A percentile compares a stretch with the other conserved stretches of the same genome.
These are phyloP conservation scores for Apiospora phragmitis DNA, from an alignment of 2,329 filamentous ascomycete species.

Conservation along the genomic window DNA sequence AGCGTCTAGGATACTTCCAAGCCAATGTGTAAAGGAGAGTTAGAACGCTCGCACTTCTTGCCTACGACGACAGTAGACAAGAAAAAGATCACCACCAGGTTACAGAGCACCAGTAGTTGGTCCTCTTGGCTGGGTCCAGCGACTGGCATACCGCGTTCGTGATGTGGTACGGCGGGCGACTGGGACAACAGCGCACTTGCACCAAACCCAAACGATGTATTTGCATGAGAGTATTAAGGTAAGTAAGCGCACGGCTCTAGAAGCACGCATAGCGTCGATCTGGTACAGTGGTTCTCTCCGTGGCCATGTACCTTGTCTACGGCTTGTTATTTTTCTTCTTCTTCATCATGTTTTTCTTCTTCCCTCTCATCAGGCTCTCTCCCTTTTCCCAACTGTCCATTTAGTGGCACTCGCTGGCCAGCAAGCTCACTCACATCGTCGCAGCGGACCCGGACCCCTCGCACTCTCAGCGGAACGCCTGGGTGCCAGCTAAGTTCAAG, in stretches of 20 bases:
- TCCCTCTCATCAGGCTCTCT: background rate
- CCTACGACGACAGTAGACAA: slow-evolving; percentile 10
- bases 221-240: slow-evolving; percentile 16
- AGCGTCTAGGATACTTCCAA: slow-evolving; percentile 9
- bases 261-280: slow-evolving; percentile 18
- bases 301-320: background rate
- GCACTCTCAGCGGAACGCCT: background rate
- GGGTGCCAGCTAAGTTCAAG: too few relatives aligned
- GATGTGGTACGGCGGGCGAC: slow-evolving; percentile 14
- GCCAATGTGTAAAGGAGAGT: slow-evolving; percentile 6
- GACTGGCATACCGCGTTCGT: background rate
- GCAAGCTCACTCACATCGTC: background rate
- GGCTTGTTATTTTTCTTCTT: background rate
- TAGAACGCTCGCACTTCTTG: background rate
- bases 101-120: background rate
- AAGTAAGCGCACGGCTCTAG: background rate
- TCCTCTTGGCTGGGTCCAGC: background rate
- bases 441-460: background rate
- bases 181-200: slow-evolving; percentile 13
- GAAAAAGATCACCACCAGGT: slow-evolving; percentile 15
- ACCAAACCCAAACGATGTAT: slow-evolving; percentile 16
- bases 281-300: background rate
- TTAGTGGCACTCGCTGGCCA: background rate
- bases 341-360: background rate
- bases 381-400: background rate